A percentile compares a stretch with the other conserved stretches of the same genome.
phyloP scores from a whole-genome alignment of 1,284 basidiomycete genomes.

The Schizopora paradoxa region DNA sequence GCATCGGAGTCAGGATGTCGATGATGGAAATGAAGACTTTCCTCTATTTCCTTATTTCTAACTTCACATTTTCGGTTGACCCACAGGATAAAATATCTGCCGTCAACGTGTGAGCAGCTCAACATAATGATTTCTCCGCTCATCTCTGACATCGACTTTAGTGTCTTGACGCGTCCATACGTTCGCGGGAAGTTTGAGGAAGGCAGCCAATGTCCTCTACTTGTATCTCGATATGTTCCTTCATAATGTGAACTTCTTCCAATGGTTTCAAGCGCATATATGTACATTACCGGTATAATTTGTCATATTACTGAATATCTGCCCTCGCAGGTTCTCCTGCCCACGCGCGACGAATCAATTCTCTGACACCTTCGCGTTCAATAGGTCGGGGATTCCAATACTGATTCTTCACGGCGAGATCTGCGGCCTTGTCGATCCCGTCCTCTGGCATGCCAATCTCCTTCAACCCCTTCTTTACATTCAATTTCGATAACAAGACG shows the following conservation, averaged over 20 bases:
- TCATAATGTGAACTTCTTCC: not conserved
- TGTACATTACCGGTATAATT: not conserved
- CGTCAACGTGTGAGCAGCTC: conserved; percentile 58
- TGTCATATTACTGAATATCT: conserved; percentile 6
- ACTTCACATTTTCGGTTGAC: conserved; percentile 51
- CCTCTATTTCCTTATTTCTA: conserved; percentile 60
- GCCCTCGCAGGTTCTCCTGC: conserved; percentile 21
- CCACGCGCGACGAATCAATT: conserved; percentile 23
- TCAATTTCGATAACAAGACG: conserved; percentile 35
- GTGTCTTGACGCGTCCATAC: conserved; percentile 70
- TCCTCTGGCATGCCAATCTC: conserved; percentile 40
- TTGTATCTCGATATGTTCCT: conserved; percentile 37
- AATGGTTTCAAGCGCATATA: not conserved
- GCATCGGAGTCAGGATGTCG: conserved; percentile 74
- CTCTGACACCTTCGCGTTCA: conserved; percentile 31
- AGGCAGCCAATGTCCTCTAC: conserved; percentile 65
- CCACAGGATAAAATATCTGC: conserved; percentile 55
- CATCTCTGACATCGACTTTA: conserved; percentile 24
- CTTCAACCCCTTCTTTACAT: conserved; percentile 35
- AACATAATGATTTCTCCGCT: not conserved
- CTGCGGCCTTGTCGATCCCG: conserved; percentile 38
- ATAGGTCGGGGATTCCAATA: conserved; percentile 41
- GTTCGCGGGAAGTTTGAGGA: conserved; percentile 51
- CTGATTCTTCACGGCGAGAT: conserved; percentile 35
- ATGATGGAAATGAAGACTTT: conserved; percentile 77